These are phyloP conservation scores for Cucurbita maxima DNA, from an alignment of 306 rosid genomes.

Conservation along the genomic window DNA sequence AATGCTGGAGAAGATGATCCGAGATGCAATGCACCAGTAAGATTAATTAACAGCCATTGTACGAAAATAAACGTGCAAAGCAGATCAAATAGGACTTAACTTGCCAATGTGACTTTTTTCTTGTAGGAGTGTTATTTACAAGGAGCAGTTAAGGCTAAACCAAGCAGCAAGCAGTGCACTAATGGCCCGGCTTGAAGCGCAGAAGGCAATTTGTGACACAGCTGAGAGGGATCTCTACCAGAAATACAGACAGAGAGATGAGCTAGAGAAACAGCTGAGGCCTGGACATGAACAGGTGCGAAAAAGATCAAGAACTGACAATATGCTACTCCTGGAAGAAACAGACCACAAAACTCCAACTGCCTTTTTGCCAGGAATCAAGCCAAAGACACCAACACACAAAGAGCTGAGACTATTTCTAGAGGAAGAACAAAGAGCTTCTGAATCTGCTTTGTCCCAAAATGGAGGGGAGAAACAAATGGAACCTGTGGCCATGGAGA, in stretches of 20 bases:
- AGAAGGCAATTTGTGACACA: slow-evolving; percentile 55
- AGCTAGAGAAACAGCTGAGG: slow-evolving; percentile 64
- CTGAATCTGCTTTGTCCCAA: slow-evolving; percentile 34
- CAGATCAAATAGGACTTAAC: neutral
- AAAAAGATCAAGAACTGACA: slow-evolving; percentile 72
- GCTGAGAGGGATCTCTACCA: slow-evolving; percentile 84
- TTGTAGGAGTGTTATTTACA: slow-evolving; percentile 79
- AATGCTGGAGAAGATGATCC: slow-evolving; percentile 89
- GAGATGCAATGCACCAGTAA: slow-evolving; percentile 98
- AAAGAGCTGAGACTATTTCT: slow-evolving; percentile 77
- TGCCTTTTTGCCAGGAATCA: slow-evolving; percentile 34
- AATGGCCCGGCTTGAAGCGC: slow-evolving; percentile 96
- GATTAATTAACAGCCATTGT: slow-evolving; percentile 1
- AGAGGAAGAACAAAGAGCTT: slow-evolving; percentile 76
- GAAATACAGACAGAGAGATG: slow-evolving; percentile 55
- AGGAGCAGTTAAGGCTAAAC: slow-evolving; percentile 91
- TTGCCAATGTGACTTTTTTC: neutral
- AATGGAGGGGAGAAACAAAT: slow-evolving; percentile 26
- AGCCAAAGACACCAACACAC: slow-evolving; percentile 48
- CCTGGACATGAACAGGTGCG: slow-evolving; percentile 71
- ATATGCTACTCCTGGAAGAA: slow-evolving; percentile 32
- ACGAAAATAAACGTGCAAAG: neutral
- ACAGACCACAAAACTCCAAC: slow-evolving; percentile 19
- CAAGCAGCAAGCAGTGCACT: slow-evolving; percentile 76
- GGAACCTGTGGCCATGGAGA: slow-evolving; percentile 21